phyloP scores from a whole-genome alignment of 2,329 filamentous ascomycete species.

The Trichoderma pleuroti region DNA sequence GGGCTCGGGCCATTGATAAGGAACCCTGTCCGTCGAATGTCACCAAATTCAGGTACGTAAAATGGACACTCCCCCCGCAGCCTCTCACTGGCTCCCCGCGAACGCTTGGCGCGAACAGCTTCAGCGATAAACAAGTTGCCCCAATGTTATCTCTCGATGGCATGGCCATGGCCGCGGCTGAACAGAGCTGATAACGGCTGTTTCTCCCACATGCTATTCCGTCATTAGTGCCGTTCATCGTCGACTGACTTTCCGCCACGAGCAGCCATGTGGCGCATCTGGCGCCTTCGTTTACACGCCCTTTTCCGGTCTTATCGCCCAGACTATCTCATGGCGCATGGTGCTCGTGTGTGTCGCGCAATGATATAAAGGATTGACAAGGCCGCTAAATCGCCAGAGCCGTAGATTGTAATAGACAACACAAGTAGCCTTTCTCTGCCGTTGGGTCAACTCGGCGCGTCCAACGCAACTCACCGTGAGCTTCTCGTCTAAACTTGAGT shows the following conservation, averaged over 20 bases:
- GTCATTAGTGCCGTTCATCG: not conserved
- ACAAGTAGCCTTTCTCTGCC: not conserved
- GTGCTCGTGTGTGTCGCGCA: not conserved
- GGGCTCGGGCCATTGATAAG: conserved; percentile 15
- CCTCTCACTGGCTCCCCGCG: conserved; percentile 18
- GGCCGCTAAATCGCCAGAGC: not conserved
- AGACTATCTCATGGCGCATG: not conserved
- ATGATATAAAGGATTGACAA: conserved; percentile 11
- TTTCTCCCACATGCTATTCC: not conserved
- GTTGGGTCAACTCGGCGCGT: not conserved
- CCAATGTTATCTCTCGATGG: conserved; percentile 7
- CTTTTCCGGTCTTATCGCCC: conserved; percentile 6
- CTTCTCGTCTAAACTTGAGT: not conserved
- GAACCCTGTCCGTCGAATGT: conserved; percentile 16
- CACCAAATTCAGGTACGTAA: conserved; percentile 40
- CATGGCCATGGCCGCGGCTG: conserved; percentile 1
- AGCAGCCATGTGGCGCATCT: conserved; percentile 21
- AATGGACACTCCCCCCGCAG: conserved; percentile 17
- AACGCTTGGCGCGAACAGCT: not conserved
- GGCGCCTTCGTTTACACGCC: not conserved
- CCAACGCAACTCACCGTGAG: not conserved
- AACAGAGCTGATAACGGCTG: conserved; percentile 10
- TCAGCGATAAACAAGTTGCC: not conserved
- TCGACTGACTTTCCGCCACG: conserved; percentile 14
- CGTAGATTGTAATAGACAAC: not conserved